Percentiles rank a stretch among this genome's conserved stretches.
Evolutionary conservation across 257 asterid species (phyloP).

Genomic region (Lycium ferocissimum): DNA sequence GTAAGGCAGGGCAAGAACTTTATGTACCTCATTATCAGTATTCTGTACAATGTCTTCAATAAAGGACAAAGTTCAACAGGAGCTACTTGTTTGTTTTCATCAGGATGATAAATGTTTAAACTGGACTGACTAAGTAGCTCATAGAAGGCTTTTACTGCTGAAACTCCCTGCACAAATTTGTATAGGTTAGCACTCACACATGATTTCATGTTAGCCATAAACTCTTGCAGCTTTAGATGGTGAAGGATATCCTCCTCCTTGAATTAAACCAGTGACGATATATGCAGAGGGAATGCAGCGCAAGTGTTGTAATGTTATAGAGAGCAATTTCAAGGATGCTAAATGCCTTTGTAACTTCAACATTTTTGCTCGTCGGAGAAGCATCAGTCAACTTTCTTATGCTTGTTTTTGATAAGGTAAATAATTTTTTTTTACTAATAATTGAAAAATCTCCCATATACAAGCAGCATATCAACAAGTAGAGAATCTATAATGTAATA

Average conservation of each 20-base stretch:
- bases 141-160: conserved; percentile 88
- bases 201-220: background rate
- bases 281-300: background rate
- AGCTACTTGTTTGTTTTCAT: conserved; percentile 72
- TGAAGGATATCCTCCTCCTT: background rate
- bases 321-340: background rate
- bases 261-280: background rate
- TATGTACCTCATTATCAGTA: conserved; percentile 68
- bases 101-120: conserved; percentile 70
- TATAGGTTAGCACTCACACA: background rate
- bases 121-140: conserved; percentile 83
- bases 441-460: background rate
- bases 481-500: background rate
- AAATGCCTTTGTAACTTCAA: background rate
- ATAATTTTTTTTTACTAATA: no score
- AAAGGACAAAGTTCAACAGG: conserved; percentile 90
- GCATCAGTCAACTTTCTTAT: background rate
- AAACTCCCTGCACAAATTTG: conserved; percentile 66
- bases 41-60: conserved; percentile 70
- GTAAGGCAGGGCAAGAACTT: background rate
- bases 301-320: background rate
- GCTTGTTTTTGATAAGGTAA: background rate
- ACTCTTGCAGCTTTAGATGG: background rate
- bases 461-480: background rate
- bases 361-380: background rate